Evolutionary conservation across 305 asterid species (phyloP), one percentile per base, ranked within the genome.

Genomic region (Fraxinus floribunda): DNA sequence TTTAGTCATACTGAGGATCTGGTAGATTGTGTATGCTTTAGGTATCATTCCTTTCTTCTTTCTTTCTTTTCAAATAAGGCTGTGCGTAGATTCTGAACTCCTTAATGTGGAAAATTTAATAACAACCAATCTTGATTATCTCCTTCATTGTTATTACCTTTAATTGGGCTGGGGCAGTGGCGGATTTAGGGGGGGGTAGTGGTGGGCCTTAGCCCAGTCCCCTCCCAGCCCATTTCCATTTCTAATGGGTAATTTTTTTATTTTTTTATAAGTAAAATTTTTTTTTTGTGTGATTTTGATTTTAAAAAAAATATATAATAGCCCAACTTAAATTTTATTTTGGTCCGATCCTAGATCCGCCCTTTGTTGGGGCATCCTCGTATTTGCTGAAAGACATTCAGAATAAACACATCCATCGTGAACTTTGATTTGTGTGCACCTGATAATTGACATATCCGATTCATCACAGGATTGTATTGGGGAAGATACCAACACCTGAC

Each of bases 381-480:
- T 76, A 82, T 83, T 78, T 80, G 55, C 78, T 60, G 60, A 5
- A 86, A 76, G 83, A 79, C 84, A 85, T 62, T 86, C 83, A 81
- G 84, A 79, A 79, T 82, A 82, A 85, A 78, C 84, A 74, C 82
- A 55, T 76, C 83, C 90, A 83, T 82, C 82, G 64, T 85, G 81
- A 85, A 86, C 89, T 86, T 79, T 86, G 83, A 81, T 89, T 83
- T 88, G 79, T 86, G 83, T 82, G 87, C 89, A 86, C 97, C 90
- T 86, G 87, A 84, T 90, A 55, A 87, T 89, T 94, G 91, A 87
- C 89, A 79, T 88, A 89, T 92, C 24, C 86, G 82, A 91, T 91
- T 91, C 92, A 81, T 91, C 97, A 91, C 99, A 95, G 97, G 99
- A 91, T 95, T 89, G 86, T 91, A 89, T 91, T 93, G 98, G 98